Evolutionary conservation across 805 yeast genomes (phyloP), one percentile per base, ranked within the genome.

Genomic region (Tetrapisispora arboricola): DNA sequence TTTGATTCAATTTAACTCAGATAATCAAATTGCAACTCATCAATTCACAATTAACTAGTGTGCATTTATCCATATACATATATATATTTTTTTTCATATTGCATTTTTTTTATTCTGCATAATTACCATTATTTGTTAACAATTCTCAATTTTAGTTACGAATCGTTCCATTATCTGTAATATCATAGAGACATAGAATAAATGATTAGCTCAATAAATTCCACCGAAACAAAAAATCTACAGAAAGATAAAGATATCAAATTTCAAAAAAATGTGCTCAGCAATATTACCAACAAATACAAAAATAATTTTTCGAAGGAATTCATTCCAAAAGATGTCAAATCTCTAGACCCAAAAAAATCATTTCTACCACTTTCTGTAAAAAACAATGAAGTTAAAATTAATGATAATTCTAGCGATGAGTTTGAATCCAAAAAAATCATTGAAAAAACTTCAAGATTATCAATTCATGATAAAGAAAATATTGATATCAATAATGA

Each of bases 381-480:
- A 11, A 16, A 17, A 18, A 11, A 24, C 4, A 32, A 22, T 21
- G 12, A 32, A n/a, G 15, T 15, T 6, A 22, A 8, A 15, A 20
- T 12, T 3, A 13, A 7, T 20, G 20, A 21, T 6, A 21, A 19
- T n/a, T 13, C 27, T 15, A 11, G 16, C 2, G 36, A 32, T 22
- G 36, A 32, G 8, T 10, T 32, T 24, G 38, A 35, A 12, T 35
- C 38, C 7, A 26, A 35, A 9, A 26, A 26, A 16, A 17, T 35
- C 18, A 35, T 35, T n/a, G 38, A 35, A 35, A 25, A 19, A 27
- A 35, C 38, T 18, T 19, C 30, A 13, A 35, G 38, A 18, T 18
- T 35, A 11, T 35, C 38, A 16, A 35, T 35, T n/a, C 31, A 35
- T 7, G 38, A 35, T n/a, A 35, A 35, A 20, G 38, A 35, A 35